These are phyloP conservation scores for Mortierella sp. DNA, from an alignment of 371 early-diverging fungal genomes.

Conservation along the genomic window DNA sequence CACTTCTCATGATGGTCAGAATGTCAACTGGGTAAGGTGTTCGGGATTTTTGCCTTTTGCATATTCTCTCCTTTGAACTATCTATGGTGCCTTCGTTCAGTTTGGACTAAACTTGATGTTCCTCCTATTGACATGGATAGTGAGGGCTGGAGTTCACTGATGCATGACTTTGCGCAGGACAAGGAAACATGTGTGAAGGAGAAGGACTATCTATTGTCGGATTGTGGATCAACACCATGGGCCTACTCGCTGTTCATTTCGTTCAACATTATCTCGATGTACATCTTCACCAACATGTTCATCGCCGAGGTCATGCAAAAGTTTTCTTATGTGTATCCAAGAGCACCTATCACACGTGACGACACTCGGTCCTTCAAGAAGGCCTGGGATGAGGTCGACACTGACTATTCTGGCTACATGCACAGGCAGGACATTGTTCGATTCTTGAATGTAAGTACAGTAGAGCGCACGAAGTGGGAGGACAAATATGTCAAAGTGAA, in stretches of 20 bases:
- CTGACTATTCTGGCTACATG: slow-evolving; percentile 64
- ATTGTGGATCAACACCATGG: slow-evolving; percentile 74
- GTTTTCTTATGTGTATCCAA: slow-evolving; percentile 77
- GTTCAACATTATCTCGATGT: slow-evolving; percentile 81
- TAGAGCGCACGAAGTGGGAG: too few relatives aligned
- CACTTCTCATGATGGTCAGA: slow-evolving; percentile 70
- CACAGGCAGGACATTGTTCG: slow-evolving; percentile 58
- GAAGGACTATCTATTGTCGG: slow-evolving; percentile 66
- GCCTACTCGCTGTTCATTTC: slow-evolving; percentile 72
- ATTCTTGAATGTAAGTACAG: slow-evolving; percentile 56
- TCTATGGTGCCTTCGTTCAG: too few relatives aligned
- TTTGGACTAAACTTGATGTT: not conserved
- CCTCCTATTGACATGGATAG: slow-evolving; percentile 43
- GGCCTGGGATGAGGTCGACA: slow-evolving; percentile 68
- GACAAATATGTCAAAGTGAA: too few relatives aligned
- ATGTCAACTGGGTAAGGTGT: slow-evolving; percentile 70
- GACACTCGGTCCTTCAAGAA: slow-evolving; percentile 74
- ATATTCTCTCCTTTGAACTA: too few relatives aligned
- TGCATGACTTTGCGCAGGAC: slow-evolving; percentile 75
- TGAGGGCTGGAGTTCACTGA: slow-evolving; percentile 78
- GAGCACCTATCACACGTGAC: slow-evolving; percentile 69
- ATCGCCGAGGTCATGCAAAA: slow-evolving; percentile 78
- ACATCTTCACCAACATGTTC: slow-evolving; percentile 79
- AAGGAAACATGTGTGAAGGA: slow-evolving; percentile 66
- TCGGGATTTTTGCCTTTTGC: not conserved